Conservation (phyloP, 306 rosid species). For the Oxytropis ochrocephala region DNA sequence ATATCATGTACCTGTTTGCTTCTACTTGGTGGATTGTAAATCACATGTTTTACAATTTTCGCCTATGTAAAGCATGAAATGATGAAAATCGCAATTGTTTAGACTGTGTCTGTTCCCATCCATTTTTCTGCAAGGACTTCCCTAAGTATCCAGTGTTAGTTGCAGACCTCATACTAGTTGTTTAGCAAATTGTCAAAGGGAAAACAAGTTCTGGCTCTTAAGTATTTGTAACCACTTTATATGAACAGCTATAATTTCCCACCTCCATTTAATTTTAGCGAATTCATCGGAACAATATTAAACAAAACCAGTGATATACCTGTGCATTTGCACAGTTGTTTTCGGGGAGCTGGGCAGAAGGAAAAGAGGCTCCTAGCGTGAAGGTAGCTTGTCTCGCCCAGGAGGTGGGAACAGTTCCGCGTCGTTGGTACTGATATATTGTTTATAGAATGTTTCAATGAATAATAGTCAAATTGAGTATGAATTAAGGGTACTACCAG, state of each 20-base stretch:
- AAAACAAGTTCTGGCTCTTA: background rate
- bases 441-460: no score
- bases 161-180: no score
- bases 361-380: background rate
- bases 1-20: slow-evolving; percentile 20
- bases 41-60: slow-evolving; percentile 1
- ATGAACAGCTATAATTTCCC: background rate
- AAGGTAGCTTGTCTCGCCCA: background rate
- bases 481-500: no score
- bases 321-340: no score
- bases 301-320: no score
- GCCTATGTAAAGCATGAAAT: slow-evolving; percentile 8
- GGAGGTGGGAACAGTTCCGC: background rate
- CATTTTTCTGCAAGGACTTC: background rate
- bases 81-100: background rate
- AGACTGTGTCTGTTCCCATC: background rate
- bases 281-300: background rate
- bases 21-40: slow-evolving; percentile 9
- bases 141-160: background rate
- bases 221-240: background rate
- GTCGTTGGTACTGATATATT: no score
- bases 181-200: background rate
- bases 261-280: background rate
- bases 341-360: background rate
- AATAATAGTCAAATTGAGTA: no score